Percentiles rank a stretch among this genome's conserved stretches.
phyloP scores from a whole-genome alignment of 495 filamentous ascomycete species.

The Penicillium flavigenum region DNA sequence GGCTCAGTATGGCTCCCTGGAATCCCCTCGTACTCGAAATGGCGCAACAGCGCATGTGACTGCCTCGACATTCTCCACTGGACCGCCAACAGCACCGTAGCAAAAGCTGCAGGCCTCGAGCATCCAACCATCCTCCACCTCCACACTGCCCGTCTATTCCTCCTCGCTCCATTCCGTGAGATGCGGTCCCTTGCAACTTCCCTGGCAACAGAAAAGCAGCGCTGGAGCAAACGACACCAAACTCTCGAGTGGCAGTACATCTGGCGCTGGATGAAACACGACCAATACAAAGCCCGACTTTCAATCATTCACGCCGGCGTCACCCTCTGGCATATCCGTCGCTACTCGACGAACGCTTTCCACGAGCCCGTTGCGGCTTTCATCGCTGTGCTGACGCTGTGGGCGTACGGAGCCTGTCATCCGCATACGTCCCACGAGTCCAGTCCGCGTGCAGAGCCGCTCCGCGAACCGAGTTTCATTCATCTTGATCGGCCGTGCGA shows the following conservation, averaged over 20 bases:
- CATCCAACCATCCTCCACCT: conserved; percentile 54
- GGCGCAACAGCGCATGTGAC: conserved; percentile 57
- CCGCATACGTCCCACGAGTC: conserved; percentile 15
- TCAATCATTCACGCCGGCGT: conserved; percentile 55
- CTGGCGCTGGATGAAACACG: conserved; percentile 50
- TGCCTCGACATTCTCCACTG: conserved; percentile 56
- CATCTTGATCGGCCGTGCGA: conserved; percentile 54
- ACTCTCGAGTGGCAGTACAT: conserved; percentile 45
- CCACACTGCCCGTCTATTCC: conserved; percentile 47
- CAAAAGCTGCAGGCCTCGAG: conserved; percentile 47
- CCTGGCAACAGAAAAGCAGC: conserved; percentile 30
- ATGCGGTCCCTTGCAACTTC: conserved; percentile 39
- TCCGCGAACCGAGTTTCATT: conserved; percentile 38
- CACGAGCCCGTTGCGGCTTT: conserved; percentile 51
- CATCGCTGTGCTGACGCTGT: conserved; percentile 50
- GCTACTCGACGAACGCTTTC: conserved; percentile 48
- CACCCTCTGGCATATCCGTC: conserved; percentile 50
- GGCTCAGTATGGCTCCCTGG: conserved; percentile 52
- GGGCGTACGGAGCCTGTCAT: conserved; percentile 50
- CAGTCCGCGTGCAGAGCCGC: conserved; percentile 12
- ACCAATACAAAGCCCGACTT: conserved; percentile 55
- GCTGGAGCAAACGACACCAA: conserved; percentile 36
- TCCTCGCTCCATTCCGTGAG: conserved; percentile 42
- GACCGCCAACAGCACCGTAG: conserved; percentile 49
- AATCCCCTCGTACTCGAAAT: conserved; percentile 51